Percentiles rank a stretch among this genome's conserved stretches.
Evolutionary conservation across 2,329 filamentous ascomycete genomes (phyloP).

Genomic region (Parascedosporium putredinis): DNA sequence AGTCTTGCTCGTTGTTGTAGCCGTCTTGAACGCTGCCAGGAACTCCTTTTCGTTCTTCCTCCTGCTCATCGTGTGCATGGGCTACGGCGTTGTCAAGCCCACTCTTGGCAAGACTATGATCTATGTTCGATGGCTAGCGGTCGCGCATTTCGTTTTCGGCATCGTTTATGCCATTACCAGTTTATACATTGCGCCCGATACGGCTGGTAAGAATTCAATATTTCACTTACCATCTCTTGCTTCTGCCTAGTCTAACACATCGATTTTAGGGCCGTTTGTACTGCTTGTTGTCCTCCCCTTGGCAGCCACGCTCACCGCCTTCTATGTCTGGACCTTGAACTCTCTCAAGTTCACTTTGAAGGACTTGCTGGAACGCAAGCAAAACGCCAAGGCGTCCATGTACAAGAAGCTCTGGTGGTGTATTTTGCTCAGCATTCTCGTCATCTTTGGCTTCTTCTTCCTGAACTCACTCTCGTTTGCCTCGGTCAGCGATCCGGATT

Average conservation of each 20-base stretch:
- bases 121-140: conserved; percentile 80
- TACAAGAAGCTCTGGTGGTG: conserved; percentile 99
- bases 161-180: conserved; percentile 87
- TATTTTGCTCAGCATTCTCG: conserved; percentile 80
- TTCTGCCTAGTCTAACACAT: conserved; percentile 8
- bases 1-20: conserved; percentile 81
- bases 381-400: conserved; percentile 88
- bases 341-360: conserved; percentile 92
- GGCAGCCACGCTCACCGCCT: conserved; percentile 83
- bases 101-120: conserved; percentile 89
- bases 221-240: background rate
- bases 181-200: conserved; percentile 79
- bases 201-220: conserved; percentile 48
- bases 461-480: conserved; percentile 95
- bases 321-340: conserved; percentile 98
- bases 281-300: conserved; percentile 88
- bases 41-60: conserved; percentile 99
- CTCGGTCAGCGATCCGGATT: conserved; percentile 72
- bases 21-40: conserved; percentile 80
- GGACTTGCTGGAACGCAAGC: conserved; percentile 87
- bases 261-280: conserved; percentile 61
- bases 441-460: conserved; percentile 98
- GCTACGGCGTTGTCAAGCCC: conserved; percentile 94
- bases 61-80: conserved; percentile 97
- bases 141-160: conserved; percentile 89